Evolutionary conservation across 2,329 filamentous ascomycete genomes (phyloP).

Genomic region (Nannizzia gypsea): DNA sequence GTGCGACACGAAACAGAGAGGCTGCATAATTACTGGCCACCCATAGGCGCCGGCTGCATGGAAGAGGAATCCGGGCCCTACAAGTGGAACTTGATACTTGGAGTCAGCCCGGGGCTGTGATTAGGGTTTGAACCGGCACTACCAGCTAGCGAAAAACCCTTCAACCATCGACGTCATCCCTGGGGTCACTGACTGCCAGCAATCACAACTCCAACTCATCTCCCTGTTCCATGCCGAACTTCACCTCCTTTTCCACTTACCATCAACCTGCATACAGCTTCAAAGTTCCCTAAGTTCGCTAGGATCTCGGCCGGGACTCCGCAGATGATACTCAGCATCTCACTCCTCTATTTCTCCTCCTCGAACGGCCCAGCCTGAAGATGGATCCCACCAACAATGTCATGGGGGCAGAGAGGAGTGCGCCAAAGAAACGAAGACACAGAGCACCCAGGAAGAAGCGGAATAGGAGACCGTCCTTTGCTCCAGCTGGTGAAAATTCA

Average conservation of each 20-base stretch:
- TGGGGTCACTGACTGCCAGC: background rate
- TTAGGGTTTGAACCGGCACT: background rate
- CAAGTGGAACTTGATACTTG: background rate
- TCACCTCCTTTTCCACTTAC: background rate
- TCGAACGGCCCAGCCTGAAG: background rate
- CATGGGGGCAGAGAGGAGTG: slow-evolving; percentile 4
- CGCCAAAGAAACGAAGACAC: slow-evolving; percentile 57
- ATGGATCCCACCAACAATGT: slow-evolving; percentile 5
- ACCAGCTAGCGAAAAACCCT: background rate
- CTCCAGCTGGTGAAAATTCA: slow-evolving; percentile 43
- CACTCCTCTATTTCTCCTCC: background rate
- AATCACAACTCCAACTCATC: background rate
- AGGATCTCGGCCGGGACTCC: background rate
- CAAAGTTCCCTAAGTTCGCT: background rate
- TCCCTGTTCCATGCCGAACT: background rate
- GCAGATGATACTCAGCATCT: background rate
- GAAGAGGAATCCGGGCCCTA: background rate
- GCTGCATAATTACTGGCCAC: background rate
- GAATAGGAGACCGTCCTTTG: slow-evolving; percentile 68
- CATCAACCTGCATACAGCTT: background rate
- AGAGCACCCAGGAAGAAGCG: slow-evolving; percentile 68
- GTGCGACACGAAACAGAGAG: background rate
- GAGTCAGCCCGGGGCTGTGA: background rate
- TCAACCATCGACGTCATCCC: slow-evolving; percentile 2
- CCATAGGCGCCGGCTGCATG: background rate